Percentiles rank a stretch among this genome's conserved stretches.
Conservation (phyloP, 768 basidiomycete species). For the Lactarius vividus region DNA sequence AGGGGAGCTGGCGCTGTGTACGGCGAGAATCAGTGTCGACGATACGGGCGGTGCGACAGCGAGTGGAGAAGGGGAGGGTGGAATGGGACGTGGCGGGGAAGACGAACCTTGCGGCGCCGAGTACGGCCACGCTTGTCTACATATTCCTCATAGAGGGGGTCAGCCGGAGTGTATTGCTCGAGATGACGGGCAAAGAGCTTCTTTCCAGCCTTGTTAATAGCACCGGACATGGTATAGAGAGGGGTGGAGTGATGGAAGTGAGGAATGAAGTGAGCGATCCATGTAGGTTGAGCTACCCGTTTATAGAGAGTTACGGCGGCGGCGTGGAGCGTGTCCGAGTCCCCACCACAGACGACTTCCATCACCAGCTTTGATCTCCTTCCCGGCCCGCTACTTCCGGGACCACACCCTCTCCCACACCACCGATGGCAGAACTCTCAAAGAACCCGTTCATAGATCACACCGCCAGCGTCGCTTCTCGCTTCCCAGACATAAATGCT, state of each 20-base stretch:
- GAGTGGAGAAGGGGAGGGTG: neutral
- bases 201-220: slow-evolving; percentile 46
- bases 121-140: slow-evolving; percentile 54
- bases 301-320: slow-evolving; percentile 4
- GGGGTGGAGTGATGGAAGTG: slow-evolving; percentile 6
- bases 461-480: slow-evolving; percentile 39
- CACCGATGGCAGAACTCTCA: slow-evolving; percentile 35
- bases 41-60: neutral
- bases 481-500: slow-evolving; percentile 63
- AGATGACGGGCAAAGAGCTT: slow-evolving; percentile 65
- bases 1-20: slow-evolving; percentile 61
- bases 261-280: slow-evolving; percentile 1
- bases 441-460: slow-evolving; percentile 73
- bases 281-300: slow-evolving; percentile 8
- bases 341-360: too few species aligned
- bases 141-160: slow-evolving; percentile 72
- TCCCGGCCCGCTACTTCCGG: neutral
- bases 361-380: too few species aligned
- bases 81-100: neutral
- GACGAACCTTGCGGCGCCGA: slow-evolving; percentile 54
- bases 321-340: neutral
- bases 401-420: neutral
- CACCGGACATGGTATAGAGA: slow-evolving; percentile 25
- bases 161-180: slow-evolving; percentile 62
- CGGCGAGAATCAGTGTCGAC: neutral